These are phyloP conservation scores for Gracilaria gracilis DNA, from an alignment of 23 red algal genomes.

Conservation along the genomic window DNA sequence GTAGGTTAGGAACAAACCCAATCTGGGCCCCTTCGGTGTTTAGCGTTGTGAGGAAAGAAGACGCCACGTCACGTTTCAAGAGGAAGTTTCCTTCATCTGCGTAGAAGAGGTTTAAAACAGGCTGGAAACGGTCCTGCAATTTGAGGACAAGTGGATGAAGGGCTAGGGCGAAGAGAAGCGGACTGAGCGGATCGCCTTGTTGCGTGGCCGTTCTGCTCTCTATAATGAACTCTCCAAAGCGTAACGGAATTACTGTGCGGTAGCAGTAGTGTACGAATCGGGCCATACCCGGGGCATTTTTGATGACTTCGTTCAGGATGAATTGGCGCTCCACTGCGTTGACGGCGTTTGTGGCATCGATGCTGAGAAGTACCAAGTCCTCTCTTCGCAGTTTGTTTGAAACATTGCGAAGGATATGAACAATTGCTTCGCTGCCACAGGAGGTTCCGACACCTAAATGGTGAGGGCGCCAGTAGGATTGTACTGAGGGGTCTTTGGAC, in stretches of 20 bases:
- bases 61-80: neutral
- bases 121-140: neutral
- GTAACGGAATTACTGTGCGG: neutral
- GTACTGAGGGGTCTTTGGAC: too few species aligned
- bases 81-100: slow-evolving; percentile 18
- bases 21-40: neutral
- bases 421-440: too few species aligned
- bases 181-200: slow-evolving; percentile 48
- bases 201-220: slow-evolving; percentile 11
- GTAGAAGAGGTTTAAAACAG: slow-evolving; percentile 16
- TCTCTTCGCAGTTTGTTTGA: neutral
- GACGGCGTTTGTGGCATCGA: slow-evolving; percentile 23
- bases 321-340: slow-evolving; percentile 7
- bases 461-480: too few species aligned
- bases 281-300: neutral
- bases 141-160: slow-evolving; percentile 28
- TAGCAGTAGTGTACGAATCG: slow-evolving; percentile 30
- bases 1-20: neutral
- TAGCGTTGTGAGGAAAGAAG: neutral
- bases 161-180: slow-evolving; percentile 5
- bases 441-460: too few species aligned
- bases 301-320: neutral
- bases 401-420: too few species aligned
- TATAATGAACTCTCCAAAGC: neutral
- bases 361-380: neutral